Evolutionary conservation across 2,329 filamentous ascomycete species (phyloP).

Genomic region (Lanzia echinophila): DNA sequence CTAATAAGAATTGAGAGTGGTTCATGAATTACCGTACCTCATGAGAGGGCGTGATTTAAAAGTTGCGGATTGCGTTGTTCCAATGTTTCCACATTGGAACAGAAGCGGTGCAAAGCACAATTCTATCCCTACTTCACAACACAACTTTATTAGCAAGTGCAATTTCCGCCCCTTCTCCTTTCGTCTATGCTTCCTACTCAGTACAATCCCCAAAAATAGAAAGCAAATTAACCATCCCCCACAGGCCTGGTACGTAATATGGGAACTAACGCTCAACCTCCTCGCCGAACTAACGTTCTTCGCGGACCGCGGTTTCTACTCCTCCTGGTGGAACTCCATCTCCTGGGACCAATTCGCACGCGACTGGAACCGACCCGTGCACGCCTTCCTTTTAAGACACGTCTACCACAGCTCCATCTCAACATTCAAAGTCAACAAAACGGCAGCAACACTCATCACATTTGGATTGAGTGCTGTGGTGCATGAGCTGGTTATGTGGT

Average conservation of each 20-base stretch:
- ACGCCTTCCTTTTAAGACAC: constrained; percentile 67
- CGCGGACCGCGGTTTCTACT: constrained; percentile 68
- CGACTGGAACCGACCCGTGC: constrained; percentile 75
- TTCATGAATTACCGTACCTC: no score
- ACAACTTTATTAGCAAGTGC: no score
- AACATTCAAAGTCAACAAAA: constrained; percentile 61
- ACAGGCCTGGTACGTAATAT: constrained; percentile 73
- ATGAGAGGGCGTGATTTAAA: no score
- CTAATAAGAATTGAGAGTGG: no score
- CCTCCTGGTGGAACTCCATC: constrained; percentile 57
- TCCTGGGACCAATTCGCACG: constrained; percentile 72
- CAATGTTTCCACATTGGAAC: no score
- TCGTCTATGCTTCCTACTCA: no score
- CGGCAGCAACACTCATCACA: constrained; percentile 52
- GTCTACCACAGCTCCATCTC: constrained; percentile 75
- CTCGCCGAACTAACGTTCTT: constrained; percentile 71
- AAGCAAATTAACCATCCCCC: constrained; percentile 7
- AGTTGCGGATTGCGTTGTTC: no score
- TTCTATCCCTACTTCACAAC: no score
- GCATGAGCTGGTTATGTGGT: constrained; percentile 43
- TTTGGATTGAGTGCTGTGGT: constrained; percentile 31
- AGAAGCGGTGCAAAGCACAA: no score
- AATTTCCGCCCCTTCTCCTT: no score
- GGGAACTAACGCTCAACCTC: constrained; percentile 68
- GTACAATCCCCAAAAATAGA: no score